Base-by-base conservation (phyloP, 768 basidiomycete species). In the Pulveroboletus ravenelii region DNA sequence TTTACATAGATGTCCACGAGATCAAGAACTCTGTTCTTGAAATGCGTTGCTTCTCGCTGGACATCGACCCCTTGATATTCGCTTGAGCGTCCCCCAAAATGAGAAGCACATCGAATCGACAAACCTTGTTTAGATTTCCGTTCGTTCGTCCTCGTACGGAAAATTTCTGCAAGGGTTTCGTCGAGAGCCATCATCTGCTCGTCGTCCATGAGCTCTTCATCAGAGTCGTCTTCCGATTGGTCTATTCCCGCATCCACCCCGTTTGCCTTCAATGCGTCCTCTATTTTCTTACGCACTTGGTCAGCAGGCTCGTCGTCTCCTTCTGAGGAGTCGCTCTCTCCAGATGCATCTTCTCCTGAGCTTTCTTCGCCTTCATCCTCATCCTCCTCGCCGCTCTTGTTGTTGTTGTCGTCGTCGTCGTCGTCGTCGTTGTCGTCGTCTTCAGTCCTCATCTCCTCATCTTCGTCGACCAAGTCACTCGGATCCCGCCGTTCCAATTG, bases 141-240 rank as follows among this genome's bases (percentile, higher is more conserved):
- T 47, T 79, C 82, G 49, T 75, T 74, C 20, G 78, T 72, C 52
- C 82, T 80, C 29, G 83, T 75, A 51, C 79, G 79, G 79, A 99
- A 95, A 29, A 93, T 84, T 45, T 85, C 81, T 5, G 89, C 91
- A 7, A 99, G 81, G 63, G 95, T 87, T 43, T 89, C 88, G 62
- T 99, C 95, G 25, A 98, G 81, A 31, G 87, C 88, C 77, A 98
- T 84, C 95, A 99, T 99, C 70, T 96, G 91, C 23, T 98, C 94
- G 63, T 99, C 95, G 63, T 96, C 89, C 85, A 95, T 86, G 27
- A 85, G 71, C 42, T 88, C 87, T 53, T 84, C 82, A 36, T 78
- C 67, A 25, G 67, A 65, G 5, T 74, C 77, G 34, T 75, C 81
- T 41, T 82, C 81, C 7, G 75, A 75, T 12, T 77, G 79, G 8